phyloP scores from a whole-genome alignment of 129 eudicot species.

The Centaurea solstitialis region DNA sequence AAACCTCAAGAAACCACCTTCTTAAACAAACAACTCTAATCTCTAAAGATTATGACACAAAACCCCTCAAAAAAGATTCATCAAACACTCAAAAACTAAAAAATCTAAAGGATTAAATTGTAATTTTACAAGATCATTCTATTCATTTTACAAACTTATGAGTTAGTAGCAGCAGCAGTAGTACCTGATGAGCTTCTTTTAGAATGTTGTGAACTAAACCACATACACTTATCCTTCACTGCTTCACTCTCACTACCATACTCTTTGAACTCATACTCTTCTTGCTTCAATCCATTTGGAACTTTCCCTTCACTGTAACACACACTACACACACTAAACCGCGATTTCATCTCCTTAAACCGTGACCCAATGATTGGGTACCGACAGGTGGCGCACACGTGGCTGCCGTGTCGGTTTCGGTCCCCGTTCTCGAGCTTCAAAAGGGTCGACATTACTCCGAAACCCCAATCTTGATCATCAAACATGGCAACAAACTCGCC shows the following conservation, averaged over 20 bases:
- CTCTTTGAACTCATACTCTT: conserved; percentile 80
- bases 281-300: conserved; percentile 69
- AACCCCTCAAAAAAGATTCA: neutral
- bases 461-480: conserved; percentile 90
- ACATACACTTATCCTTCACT: conserved; percentile 81
- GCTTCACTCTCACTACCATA: conserved; percentile 77
- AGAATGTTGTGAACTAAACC: conserved; percentile 66
- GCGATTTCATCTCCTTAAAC: conserved; percentile 77
- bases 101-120: conserved; percentile 14
- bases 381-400: conserved; percentile 70
- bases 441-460: conserved; percentile 68
- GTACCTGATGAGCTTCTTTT: conserved; percentile 38
- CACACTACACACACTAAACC: conserved; percentile 72
- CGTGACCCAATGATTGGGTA: conserved; percentile 91
- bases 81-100: conserved; percentile 18
- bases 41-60: conserved; percentile 18
- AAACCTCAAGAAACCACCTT: neutral
- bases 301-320: conserved; percentile 98
- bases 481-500: conserved; percentile 75
- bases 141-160: conserved; percentile 15
- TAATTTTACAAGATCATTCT: neutral
- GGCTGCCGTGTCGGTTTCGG: conserved; percentile 76
- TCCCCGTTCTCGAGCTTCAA: conserved; percentile 83
- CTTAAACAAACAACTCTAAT: conserved; percentile 14
- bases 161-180: neutral